Percentiles rank a stretch among this genome's conserved stretches.
Evolutionary conservation across 2,329 filamentous ascomycete species (phyloP).

Genomic region (Fusarium buxicola): DNA sequence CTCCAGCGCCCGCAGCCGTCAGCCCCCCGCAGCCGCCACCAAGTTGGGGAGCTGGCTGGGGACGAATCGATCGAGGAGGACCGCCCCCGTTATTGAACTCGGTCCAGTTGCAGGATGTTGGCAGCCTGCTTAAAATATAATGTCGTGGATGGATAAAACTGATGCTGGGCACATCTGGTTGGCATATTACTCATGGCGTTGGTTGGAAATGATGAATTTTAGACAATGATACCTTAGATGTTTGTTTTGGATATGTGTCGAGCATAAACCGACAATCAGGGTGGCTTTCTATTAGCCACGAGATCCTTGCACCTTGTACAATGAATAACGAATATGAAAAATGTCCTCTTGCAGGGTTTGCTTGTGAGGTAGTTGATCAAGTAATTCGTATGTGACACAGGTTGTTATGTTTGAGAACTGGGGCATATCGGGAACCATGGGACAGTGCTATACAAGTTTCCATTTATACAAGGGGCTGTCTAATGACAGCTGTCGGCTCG

Average conservation of each 20-base stretch:
- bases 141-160: conserved; percentile 7
- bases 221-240: conserved; percentile 48
- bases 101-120: conserved; percentile 51
- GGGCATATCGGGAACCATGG: not conserved
- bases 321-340: conserved; percentile 36
- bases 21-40: conserved; percentile 39
- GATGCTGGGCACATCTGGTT: conserved; percentile 19
- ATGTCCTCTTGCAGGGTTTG: conserved; percentile 13
- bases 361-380: too few species aligned
- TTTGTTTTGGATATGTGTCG: conserved; percentile 42
- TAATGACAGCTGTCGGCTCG: not conserved
- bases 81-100: conserved; percentile 45
- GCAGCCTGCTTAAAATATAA: conserved; percentile 45
- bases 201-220: conserved; percentile 40
- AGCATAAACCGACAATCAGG: conserved; percentile 24
- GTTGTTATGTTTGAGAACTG: not conserved
- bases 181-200: conserved; percentile 42
- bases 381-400: not conserved
- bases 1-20: conserved; percentile 19
- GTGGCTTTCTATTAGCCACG: conserved; percentile 9
- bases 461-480: not conserved
- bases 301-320: conserved; percentile 32
- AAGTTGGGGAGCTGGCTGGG: conserved; percentile 50
- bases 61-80: conserved; percentile 46
- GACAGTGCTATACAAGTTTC: not conserved